Percentiles rank a stretch among this genome's conserved stretches.
Conservation (phyloP, 345 rosid species). For the Excoecaria agallocha region DNA sequence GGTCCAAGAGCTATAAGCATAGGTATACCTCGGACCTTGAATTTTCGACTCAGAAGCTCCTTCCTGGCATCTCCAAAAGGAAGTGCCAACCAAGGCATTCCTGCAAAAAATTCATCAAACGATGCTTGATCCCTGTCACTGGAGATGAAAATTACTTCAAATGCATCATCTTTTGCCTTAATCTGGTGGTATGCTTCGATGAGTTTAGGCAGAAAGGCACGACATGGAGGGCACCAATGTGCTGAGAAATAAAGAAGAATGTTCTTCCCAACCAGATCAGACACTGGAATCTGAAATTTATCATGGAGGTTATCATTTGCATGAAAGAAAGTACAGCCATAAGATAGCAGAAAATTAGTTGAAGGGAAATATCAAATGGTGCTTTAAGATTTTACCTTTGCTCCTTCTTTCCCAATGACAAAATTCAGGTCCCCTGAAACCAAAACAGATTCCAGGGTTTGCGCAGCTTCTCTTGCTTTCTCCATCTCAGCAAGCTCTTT, state of each 20-base stretch:
- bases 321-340: not conserved
- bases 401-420: slow-evolving; percentile 33
- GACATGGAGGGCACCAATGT: slow-evolving; percentile 46
- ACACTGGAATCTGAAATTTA: slow-evolving; percentile 34
- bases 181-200: slow-evolving; percentile 35
- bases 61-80: slow-evolving; percentile 42
- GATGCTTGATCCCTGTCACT: slow-evolving; percentile 40
- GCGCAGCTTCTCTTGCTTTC: slow-evolving; percentile 32
- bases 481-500: slow-evolving; percentile 30
- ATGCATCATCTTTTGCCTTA: slow-evolving; percentile 29
- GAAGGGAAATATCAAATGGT: not conserved
- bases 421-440: slow-evolving; percentile 30
- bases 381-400: slow-evolving; percentile 27
- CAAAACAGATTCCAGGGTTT: slow-evolving; percentile 40
- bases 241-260: slow-evolving; percentile 51
- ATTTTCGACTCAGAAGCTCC: slow-evolving; percentile 26
- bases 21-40: slow-evolving; percentile 41
- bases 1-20: slow-evolving; percentile 38
- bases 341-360: not conserved
- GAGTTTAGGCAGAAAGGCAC: slow-evolving; percentile 39
- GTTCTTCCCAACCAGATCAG: slow-evolving; percentile 40
- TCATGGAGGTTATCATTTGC: not conserved
- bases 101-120: slow-evolving; percentile 28
- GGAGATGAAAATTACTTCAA: slow-evolving; percentile 43
- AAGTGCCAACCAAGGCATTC: slow-evolving; percentile 48